Evolutionary conservation across 495 filamentous ascomycete species (phyloP).

Genomic region (Chaetomium tenue): DNA sequence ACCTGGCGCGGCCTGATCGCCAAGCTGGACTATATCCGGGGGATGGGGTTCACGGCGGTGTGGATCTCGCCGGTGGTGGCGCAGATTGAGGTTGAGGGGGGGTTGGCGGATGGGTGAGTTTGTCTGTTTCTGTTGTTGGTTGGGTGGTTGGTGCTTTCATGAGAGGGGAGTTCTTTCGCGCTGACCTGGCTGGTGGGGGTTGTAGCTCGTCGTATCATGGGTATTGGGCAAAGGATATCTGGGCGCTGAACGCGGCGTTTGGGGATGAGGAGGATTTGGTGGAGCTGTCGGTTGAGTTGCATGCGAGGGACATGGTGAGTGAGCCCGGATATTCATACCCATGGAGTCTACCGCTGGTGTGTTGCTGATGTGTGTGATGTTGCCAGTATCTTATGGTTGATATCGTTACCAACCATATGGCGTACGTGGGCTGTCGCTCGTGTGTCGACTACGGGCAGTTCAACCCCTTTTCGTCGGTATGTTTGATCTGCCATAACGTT

Average conservation of each 20-base stretch:
- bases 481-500: not conserved
- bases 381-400: constrained; percentile 71
- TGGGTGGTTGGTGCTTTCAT: no score
- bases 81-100: constrained; percentile 55
- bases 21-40: constrained; percentile 67
- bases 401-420: constrained; percentile 77
- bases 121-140: no score
- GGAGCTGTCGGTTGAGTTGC: constrained; percentile 57
- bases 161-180: no score
- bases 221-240: constrained; percentile 72
- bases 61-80: constrained; percentile 78
- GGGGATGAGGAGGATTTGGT: constrained; percentile 65
- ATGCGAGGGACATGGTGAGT: constrained; percentile 59
- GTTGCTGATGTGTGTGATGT: not conserved
- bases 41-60: constrained; percentile 78
- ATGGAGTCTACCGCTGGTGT: not conserved
- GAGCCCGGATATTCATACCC: no score
- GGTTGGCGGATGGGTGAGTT: constrained; percentile 52
- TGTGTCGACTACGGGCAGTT: constrained; percentile 61
- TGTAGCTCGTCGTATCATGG: constrained; percentile 61
- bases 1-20: constrained; percentile 71
- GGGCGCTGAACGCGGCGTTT: constrained; percentile 62
- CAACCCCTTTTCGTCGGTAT: constrained; percentile 60
- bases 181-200: not conserved
- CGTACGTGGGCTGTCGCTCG: constrained; percentile 53